Evolutionary conservation across 2,329 filamentous ascomycete genomes (phyloP).

Genomic region (Fusarium papillatum): DNA sequence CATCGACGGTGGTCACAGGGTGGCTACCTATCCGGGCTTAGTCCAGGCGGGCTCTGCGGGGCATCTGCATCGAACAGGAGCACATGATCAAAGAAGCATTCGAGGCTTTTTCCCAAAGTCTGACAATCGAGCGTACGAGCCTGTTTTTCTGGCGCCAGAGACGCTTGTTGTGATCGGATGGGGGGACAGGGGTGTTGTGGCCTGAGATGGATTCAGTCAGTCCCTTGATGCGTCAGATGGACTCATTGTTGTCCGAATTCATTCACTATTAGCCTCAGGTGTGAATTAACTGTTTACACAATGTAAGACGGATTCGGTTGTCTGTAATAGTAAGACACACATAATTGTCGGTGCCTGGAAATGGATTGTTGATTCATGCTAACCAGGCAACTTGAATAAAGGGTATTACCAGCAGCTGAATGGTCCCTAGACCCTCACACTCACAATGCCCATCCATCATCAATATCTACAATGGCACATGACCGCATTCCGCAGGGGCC

Average conservation of each 20-base stretch:
- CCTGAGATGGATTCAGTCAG: neutral
- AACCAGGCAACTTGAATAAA: neutral
- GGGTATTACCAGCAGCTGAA: neutral
- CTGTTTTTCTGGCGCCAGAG: conserved; percentile 9
- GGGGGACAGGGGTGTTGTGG: neutral
- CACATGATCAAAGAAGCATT: conserved; percentile 42
- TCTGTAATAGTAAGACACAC: neutral
- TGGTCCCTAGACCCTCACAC: neutral
- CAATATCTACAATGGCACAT: neutral
- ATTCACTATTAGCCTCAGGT: neutral
- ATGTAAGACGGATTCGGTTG: neutral
- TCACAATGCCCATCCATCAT: neutral
- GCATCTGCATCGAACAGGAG: conserved; percentile 23
- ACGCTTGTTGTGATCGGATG: neutral
- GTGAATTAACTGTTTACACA: neutral
- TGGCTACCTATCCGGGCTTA: conserved; percentile 33
- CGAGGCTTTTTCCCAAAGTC: conserved; percentile 26
- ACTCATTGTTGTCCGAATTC: neutral
- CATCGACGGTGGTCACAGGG: conserved; percentile 31
- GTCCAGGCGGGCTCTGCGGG: conserved; percentile 29
- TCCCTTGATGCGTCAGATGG: neutral
- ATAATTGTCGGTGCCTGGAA: neutral
- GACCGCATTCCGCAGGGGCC: neutral
- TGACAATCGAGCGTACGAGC: conserved; percentile 23
- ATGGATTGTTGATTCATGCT: neutral